Evolutionary conservation across 2,329 filamentous ascomycete genomes (phyloP).

Genomic region (Colletotrichum sp.): DNA sequence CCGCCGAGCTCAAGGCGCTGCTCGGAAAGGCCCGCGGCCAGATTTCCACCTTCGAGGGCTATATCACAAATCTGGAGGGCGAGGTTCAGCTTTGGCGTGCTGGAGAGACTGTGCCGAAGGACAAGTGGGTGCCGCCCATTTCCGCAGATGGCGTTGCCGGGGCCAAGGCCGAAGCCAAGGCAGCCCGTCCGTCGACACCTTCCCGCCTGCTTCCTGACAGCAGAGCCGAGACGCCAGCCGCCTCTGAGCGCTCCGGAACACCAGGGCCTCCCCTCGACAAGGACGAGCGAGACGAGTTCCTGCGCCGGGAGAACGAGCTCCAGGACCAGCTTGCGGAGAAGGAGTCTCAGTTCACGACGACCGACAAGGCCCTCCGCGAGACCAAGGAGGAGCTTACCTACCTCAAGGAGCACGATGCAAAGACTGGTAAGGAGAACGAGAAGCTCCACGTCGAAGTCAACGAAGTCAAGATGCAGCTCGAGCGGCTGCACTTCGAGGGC

Average conservation of each 20-base stretch:
- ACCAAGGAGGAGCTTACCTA: slow-evolving; percentile 84
- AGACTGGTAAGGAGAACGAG: slow-evolving; percentile 89
- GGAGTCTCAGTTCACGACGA: slow-evolving; percentile 78
- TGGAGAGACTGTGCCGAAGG: slow-evolving; percentile 87
- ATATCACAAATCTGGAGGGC: slow-evolving; percentile 81
- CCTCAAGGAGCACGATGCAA: slow-evolving; percentile 84
- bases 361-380: slow-evolving; percentile 81
- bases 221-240: slow-evolving; percentile 64
- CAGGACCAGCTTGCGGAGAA: slow-evolving; percentile 96
- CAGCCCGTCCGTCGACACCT: slow-evolving; percentile 57
- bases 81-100: slow-evolving; percentile 88
- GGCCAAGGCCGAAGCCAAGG: slow-evolving; percentile 45
- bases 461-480: slow-evolving; percentile 94
- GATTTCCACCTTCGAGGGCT: slow-evolving; percentile 85
- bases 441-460: slow-evolving; percentile 84
- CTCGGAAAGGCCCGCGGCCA: slow-evolving; percentile 92
- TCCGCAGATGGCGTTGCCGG: slow-evolving; percentile 53
- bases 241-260: slow-evolving; percentile 84
- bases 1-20: slow-evolving; percentile 89
- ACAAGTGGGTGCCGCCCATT: slow-evolving; percentile 79
- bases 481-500: slow-evolving; percentile 93
- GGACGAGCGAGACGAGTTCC: slow-evolving; percentile 95
- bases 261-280: slow-evolving; percentile 90
- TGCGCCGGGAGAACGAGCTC: slow-evolving; percentile 93
- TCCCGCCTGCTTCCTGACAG: slow-evolving; percentile 58